A percentile compares a stretch with the other conserved stretches of the same genome.
These are phyloP conservation scores for Trichoderma hamatum DNA, from an alignment of 2,329 filamentous ascomycete genomes.

Conservation along the genomic window DNA sequence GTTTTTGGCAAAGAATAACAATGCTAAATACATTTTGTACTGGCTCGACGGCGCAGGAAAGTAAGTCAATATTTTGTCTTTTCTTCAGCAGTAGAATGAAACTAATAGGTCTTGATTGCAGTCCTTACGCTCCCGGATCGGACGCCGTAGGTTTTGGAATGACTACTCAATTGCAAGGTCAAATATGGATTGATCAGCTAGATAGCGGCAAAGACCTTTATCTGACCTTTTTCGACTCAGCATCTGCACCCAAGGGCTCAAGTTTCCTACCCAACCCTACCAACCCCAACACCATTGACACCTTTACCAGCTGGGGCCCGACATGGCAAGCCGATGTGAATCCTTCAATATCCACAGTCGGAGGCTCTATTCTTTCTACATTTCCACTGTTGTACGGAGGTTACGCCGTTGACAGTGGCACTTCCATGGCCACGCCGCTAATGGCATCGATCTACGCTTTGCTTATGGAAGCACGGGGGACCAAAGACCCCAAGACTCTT, in stretches of 20 bases:
- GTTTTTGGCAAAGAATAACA: slow-evolving; percentile 56
- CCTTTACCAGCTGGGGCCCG: slow-evolving; percentile 62
- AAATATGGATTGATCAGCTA: not conserved
- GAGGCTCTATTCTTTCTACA: slow-evolving; percentile 62
- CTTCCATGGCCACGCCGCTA: slow-evolving; percentile 63
- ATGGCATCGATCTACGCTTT: slow-evolving; percentile 59
- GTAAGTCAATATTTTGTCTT: not conserved
- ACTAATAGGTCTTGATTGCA: not conserved
- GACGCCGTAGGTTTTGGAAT: slow-evolving; percentile 38
- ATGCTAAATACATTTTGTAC: slow-evolving; percentile 62
- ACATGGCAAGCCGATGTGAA: slow-evolving; percentile 61
- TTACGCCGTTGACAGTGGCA: slow-evolving; percentile 58
- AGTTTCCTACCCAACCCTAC: slow-evolving; percentile 41
- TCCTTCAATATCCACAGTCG: slow-evolving; percentile 57
- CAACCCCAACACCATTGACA: slow-evolving; percentile 55
- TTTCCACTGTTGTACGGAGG: slow-evolving; percentile 50
- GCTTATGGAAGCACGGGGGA: slow-evolving; percentile 56
- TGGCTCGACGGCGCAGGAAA: slow-evolving; percentile 55
- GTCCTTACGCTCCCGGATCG: not conserved
- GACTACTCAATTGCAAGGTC: slow-evolving; percentile 36
- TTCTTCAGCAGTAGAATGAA: not conserved
- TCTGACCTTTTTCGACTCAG: not conserved
- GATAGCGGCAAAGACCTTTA: slow-evolving; percentile 1
- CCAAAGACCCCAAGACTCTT: slow-evolving; percentile 51
- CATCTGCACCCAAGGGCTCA: not conserved